Evolutionary conservation across 148 eudicot species (phyloP).

Genomic region (Nyssa sinensis): DNA sequence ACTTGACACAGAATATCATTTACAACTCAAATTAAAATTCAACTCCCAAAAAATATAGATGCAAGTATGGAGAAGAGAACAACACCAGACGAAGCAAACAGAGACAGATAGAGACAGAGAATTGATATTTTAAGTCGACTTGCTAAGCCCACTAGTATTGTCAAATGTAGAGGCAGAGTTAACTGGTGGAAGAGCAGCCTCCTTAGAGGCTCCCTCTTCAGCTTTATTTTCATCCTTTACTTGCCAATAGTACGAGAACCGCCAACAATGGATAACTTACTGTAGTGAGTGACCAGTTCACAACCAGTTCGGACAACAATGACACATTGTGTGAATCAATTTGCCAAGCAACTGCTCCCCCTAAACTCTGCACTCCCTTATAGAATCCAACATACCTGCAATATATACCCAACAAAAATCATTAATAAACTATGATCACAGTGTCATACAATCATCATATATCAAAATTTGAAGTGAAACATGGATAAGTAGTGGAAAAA

Average conservation of each 20-base stretch:
- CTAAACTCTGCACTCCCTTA: constrained; percentile 97
- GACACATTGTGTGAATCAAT: constrained; percentile 69
- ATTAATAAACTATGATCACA: not conserved
- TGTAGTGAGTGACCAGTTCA: constrained; percentile 74
- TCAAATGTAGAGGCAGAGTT: constrained; percentile 21
- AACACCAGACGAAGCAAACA: not conserved
- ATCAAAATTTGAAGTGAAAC: not conserved
- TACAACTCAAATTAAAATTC: not conserved
- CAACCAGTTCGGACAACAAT: constrained; percentile 52
- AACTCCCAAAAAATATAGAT: not conserved
- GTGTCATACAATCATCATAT: not conserved
- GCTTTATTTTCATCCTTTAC: constrained; percentile 60
- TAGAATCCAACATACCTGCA: constrained; percentile 88
- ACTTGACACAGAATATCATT: too few relatives aligned
- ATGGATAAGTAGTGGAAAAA: not conserved
- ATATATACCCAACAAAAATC: constrained; percentile 9
- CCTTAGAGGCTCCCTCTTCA: constrained; percentile 30
- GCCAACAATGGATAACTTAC: constrained; percentile 73
- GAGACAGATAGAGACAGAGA: not conserved
- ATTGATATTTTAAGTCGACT: constrained; percentile 17
- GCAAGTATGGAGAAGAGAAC: not conserved
- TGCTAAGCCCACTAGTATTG: constrained; percentile 20
- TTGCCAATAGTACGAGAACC: constrained; percentile 56
- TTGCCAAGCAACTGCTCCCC: constrained; percentile 96
- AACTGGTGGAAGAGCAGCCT: constrained; percentile 12